A percentile compares a stretch with the other conserved stretches of the same genome.
phyloP scores from a whole-genome alignment of 2,329 filamentous ascomycete genomes.

The Alternaria ventricosa region DNA sequence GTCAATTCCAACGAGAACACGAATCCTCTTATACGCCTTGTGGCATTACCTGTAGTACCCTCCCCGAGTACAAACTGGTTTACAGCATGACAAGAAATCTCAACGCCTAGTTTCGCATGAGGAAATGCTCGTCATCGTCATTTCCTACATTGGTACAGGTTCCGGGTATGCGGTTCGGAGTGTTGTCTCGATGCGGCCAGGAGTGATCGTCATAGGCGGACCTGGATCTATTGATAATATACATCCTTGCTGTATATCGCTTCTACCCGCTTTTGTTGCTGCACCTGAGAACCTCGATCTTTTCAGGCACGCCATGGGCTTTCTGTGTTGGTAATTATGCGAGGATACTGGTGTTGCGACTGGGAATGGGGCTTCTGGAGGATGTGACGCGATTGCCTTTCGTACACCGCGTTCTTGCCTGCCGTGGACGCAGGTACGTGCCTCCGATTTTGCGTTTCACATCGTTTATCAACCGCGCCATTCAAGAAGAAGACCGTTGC shows the following conservation, averaged over 20 bases:
- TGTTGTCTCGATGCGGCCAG: constrained; percentile 1
- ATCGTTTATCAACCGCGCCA: neutral
- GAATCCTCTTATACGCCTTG: neutral
- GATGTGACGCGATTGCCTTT: neutral
- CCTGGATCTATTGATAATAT: constrained; percentile 4
- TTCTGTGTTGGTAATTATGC: neutral
- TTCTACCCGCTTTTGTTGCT: neutral
- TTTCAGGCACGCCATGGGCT: neutral
- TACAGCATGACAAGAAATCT: neutral
- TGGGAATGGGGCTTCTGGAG: neutral
- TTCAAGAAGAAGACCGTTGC: neutral
- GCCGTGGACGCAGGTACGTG: neutral
- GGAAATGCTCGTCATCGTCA: constrained; percentile 7
- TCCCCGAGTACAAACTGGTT: neutral
- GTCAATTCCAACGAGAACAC: neutral
- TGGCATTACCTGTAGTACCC: neutral
- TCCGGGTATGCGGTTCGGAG: neutral
- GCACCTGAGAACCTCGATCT: neutral
- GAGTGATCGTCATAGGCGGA: neutral
- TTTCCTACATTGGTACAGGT: neutral
- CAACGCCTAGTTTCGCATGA: neutral
- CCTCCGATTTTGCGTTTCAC: neutral
- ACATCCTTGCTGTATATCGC: constrained; percentile 9
- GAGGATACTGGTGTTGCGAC: neutral
- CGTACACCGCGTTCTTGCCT: neutral